A percentile compares a stretch with the other conserved stretches of the same genome.
Evolutionary conservation across 805 yeast species (phyloP).

Genomic region (Wickerhamiella sorbophila): DNA sequence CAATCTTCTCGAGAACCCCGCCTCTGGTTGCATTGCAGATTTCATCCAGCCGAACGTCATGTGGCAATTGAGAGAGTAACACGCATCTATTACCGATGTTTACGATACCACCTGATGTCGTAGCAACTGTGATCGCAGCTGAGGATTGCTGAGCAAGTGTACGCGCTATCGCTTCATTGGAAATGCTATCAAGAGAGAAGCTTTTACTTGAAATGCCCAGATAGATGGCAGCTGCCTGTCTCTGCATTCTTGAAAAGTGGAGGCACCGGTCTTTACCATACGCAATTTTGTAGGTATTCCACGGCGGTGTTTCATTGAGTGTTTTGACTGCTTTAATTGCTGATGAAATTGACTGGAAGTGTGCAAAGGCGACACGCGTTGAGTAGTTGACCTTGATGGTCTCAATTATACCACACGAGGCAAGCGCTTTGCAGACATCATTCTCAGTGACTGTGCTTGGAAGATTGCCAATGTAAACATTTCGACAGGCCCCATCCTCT

Average conservation of each 20-base stretch:
- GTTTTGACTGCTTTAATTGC: slow-evolving; percentile 79
- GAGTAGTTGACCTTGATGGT: slow-evolving; percentile 64
- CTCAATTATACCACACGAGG: slow-evolving; percentile 71
- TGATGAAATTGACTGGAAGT: slow-evolving; percentile 68
- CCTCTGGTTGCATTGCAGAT: slow-evolving; percentile 94
- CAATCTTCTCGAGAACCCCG: slow-evolving; percentile 73
- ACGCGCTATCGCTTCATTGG: slow-evolving; percentile 10
- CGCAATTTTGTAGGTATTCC: slow-evolving; percentile 63
- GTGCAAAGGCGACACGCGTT: slow-evolving; percentile 70
- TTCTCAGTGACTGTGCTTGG: slow-evolving; percentile 52
- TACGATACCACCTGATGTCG: slow-evolving; percentile 84
- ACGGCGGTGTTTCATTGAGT: slow-evolving; percentile 52
- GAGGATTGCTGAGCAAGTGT: slow-evolving; percentile 79
- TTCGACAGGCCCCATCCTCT: slow-evolving; percentile 83
- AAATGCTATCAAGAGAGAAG: slow-evolving; percentile 21
- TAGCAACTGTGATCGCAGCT: slow-evolving; percentile 95
- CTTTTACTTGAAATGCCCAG: slow-evolving; percentile 39
- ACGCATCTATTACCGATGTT: slow-evolving; percentile 90
- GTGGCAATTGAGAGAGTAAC: slow-evolving; percentile 79
- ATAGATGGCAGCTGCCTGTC: slow-evolving; percentile 92
- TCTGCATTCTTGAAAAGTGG: slow-evolving; percentile 86
- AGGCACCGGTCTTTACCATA: slow-evolving; percentile 90
- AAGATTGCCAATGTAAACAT: slow-evolving; percentile 76
- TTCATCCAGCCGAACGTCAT: slow-evolving; percentile 78
- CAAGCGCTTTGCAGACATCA: slow-evolving; percentile 51